These are phyloP conservation scores for Phytophthora foliorum DNA, from an alignment of 352 stramenopile genomes.

Conservation along the genomic window DNA sequence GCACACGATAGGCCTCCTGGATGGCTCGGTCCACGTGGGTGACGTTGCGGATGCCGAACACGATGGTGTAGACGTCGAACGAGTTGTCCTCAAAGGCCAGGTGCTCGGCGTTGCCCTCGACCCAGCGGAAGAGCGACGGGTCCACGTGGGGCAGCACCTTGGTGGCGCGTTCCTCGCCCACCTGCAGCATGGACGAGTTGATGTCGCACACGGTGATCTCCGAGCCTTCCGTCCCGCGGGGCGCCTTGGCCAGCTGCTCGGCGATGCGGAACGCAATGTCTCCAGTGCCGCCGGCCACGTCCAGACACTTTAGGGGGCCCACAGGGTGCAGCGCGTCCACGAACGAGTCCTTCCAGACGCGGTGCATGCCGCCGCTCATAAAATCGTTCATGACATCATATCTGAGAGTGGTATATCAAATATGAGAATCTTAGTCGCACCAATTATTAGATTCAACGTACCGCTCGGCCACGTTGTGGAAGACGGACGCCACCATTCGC, in stretches of 20 bases:
- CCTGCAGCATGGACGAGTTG: constrained; percentile 98
- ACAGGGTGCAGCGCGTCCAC: constrained; percentile 88
- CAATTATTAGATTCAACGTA: constrained; percentile 54
- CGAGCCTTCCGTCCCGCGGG: constrained; percentile 45
- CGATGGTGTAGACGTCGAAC: constrained; percentile 99
- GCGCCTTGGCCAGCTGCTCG: constrained; percentile 61
- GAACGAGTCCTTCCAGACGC: constrained; percentile 98
- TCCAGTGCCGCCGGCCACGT: constrained; percentile 99
- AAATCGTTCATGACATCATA: constrained; percentile 99
- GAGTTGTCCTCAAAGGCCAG: constrained; percentile 95
- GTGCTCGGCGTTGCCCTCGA: constrained; percentile 97
- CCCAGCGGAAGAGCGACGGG: constrained; percentile 84
- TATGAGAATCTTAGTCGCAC: constrained; percentile 3
- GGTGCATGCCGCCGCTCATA: constrained; percentile 97
- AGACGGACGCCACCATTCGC: constrained; percentile 95
- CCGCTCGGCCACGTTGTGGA: constrained; percentile 97
- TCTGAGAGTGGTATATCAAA: constrained; percentile 34
- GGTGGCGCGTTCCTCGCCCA: constrained; percentile 92
- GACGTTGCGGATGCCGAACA: constrained; percentile 99
- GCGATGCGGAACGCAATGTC: constrained; percentile 99
- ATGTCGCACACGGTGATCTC: constrained; percentile 99
- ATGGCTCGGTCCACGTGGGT: constrained; percentile 98
- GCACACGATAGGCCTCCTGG: constrained; percentile 95
- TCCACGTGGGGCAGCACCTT: constrained; percentile 72
- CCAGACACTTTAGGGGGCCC: constrained; percentile 86